A percentile compares a stretch with the other conserved stretches of the same genome.
These are phyloP conservation scores for Suillus occidentalis DNA, from an alignment of 768 basidiomycete genomes.

Conservation along the genomic window DNA sequence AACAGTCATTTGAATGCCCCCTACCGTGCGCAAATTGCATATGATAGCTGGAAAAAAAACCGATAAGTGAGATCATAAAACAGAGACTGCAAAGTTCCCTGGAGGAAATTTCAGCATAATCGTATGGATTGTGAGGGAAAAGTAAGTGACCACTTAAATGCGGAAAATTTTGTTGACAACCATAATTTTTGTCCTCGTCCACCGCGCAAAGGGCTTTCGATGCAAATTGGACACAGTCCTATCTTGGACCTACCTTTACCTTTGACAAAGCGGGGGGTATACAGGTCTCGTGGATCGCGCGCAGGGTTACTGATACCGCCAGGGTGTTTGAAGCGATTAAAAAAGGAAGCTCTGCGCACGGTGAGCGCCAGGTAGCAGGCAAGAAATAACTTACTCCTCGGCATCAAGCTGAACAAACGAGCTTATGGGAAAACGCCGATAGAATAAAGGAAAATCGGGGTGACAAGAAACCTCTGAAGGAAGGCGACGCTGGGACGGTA, in stretches of 20 bases:
- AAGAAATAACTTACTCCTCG: constrained; percentile 36
- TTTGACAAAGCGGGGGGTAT: constrained; percentile 76
- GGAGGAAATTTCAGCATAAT: background rate
- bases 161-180: constrained; percentile 79
- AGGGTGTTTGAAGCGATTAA: constrained; percentile 22
- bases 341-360: constrained; percentile 19
- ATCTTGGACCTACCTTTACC: constrained; percentile 68
- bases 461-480: constrained; percentile 49
- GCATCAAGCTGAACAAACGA: constrained; percentile 47
- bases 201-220: constrained; percentile 58
- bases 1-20: constrained; percentile 9
- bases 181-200: constrained; percentile 66
- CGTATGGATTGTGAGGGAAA: constrained; percentile 3
- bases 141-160: constrained; percentile 65
- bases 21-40: constrained; percentile 80
- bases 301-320: constrained; percentile 60
- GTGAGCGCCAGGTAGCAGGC: background rate
- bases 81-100: background rate
- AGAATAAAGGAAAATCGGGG: constrained; percentile 58
- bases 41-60: constrained; percentile 58
- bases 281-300: constrained; percentile 62
- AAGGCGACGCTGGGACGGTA: constrained; percentile 44
- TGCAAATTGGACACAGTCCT: constrained; percentile 77
- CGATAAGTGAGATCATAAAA: constrained; percentile 8
- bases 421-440: constrained; percentile 68